A percentile compares a stretch with the other conserved stretches of the same genome.
These are phyloP conservation scores for Kodamaea laetipori DNA, from an alignment of 805 yeast species.

Conservation along the genomic window DNA sequence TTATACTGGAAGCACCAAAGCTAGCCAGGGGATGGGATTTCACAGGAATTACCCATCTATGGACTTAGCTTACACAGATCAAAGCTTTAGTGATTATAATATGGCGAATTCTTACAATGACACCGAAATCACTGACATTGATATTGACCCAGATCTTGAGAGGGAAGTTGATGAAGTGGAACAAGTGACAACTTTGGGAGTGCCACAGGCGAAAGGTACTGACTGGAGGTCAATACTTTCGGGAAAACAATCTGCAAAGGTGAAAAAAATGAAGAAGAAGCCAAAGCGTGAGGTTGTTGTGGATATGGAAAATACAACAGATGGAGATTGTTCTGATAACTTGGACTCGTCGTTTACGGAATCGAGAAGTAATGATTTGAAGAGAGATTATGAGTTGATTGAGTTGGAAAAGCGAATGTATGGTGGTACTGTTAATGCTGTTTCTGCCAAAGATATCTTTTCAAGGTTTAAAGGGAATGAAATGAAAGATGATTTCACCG, in stretches of 20 bases:
- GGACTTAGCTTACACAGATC: constrained; percentile 1
- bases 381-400: constrained; percentile 21
- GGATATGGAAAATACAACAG: constrained; percentile 1
- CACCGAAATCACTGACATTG: constrained; percentile 16
- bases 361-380: constrained; percentile 16
- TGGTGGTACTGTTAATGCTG: constrained; percentile 16
- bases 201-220: too few relatives aligned
- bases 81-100: not conserved
- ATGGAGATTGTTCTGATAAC: constrained; percentile 12
- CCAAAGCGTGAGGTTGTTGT: constrained; percentile 3
- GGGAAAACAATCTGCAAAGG: constrained; percentile 16
- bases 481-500: constrained; percentile 5
- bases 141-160: constrained; percentile 4
- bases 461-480: constrained; percentile 11
- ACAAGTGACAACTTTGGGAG: too few relatives aligned
- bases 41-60: constrained; percentile 6
- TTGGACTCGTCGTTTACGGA: constrained; percentile 17
- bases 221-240: constrained; percentile 19
- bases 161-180: too few relatives aligned
- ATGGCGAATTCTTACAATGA: constrained; percentile 7
- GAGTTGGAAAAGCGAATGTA: constrained; percentile 28
- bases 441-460: constrained; percentile 25
- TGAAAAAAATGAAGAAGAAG: constrained; percentile 13
- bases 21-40: constrained; percentile 7
- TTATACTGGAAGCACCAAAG: constrained; percentile 7